Evolutionary conservation across 768 basidiomycete genomes (phyloP).

Genomic region (Leucosporidium creatinivorum): DNA sequence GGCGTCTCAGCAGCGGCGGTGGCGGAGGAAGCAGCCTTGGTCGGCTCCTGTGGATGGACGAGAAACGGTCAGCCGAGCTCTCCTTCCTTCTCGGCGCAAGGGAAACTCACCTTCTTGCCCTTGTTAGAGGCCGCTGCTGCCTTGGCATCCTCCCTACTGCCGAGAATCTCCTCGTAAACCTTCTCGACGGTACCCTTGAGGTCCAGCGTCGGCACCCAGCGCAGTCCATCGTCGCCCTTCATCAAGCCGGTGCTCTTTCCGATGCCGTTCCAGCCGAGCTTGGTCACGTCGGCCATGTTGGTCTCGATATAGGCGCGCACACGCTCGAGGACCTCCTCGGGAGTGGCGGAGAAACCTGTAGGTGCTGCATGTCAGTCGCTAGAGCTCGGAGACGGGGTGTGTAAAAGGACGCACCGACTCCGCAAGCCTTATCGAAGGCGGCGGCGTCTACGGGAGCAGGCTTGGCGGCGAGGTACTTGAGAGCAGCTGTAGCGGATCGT

Average conservation of each 20-base stretch:
- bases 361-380: slow-evolving; percentile 1
- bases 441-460: slow-evolving; percentile 56
- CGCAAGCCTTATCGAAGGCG: slow-evolving; percentile 71
- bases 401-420: slow-evolving; percentile 63
- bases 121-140: slow-evolving; percentile 33
- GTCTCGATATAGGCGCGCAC: slow-evolving; percentile 53
- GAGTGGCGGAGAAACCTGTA: slow-evolving; percentile 71
- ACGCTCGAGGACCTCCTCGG: slow-evolving; percentile 54
- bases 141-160: slow-evolving; percentile 54
- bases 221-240: slow-evolving; percentile 56
- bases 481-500: slow-evolving; percentile 52
- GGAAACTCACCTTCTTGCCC: slow-evolving; percentile 7
- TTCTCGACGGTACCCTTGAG: slow-evolving; percentile 73
- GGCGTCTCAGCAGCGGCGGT: slow-evolving; percentile 16
- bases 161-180: slow-evolving; percentile 61
- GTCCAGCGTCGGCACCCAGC: slow-evolving; percentile 78
- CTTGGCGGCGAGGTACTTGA: slow-evolving; percentile 63
- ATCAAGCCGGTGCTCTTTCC: slow-evolving; percentile 59
- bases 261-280: slow-evolving; percentile 58
- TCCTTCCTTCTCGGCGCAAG: background rate
- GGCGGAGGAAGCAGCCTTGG: slow-evolving; percentile 22
- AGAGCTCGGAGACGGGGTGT: background rate
- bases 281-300: slow-evolving; percentile 48
- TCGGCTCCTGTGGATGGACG: slow-evolving; percentile 22
- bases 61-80: background rate